These are phyloP conservation scores for Coemansia sp. DNA, from an alignment of 192 early-diverging fungal species.

Conservation along the genomic window DNA sequence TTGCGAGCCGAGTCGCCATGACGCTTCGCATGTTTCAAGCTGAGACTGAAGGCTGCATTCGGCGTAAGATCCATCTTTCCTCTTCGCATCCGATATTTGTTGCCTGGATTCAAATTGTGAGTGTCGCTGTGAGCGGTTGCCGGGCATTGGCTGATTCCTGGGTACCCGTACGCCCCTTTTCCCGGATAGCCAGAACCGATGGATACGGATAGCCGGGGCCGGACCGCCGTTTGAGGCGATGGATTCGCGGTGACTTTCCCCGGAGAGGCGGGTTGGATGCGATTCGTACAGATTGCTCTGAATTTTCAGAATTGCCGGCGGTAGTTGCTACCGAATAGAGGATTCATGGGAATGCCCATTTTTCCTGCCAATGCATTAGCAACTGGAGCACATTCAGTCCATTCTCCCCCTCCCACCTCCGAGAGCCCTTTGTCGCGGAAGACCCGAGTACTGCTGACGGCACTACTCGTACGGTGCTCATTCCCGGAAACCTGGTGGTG, in stretches of 20 bases:
- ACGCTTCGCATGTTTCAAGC: too few species aligned
- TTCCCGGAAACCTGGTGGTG: background rate
- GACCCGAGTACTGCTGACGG: too few species aligned
- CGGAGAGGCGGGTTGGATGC: background rate
- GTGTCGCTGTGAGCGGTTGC: conserved; percentile 5
- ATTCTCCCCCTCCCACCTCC: too few species aligned
- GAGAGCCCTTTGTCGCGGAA: too few species aligned
- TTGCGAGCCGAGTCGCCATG: too few species aligned
- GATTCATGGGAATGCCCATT: background rate
- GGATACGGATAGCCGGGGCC: background rate
- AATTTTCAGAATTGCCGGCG: too few species aligned
- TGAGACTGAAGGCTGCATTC: background rate
- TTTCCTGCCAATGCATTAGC: background rate
- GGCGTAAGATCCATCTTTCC: conserved; percentile 12
- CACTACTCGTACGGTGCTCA: too few species aligned
- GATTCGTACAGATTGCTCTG: too few species aligned
- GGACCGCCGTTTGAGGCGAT: background rate
- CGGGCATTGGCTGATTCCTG: background rate
- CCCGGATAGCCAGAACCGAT: background rate
- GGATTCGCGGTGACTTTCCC: too few species aligned
- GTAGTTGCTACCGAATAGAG: background rate
- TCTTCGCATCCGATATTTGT: conserved; percentile 23
- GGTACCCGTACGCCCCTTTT: background rate
- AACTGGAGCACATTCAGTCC: background rate
- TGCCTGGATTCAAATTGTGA: conserved; percentile 23